Base-by-base conservation (phyloP, 1,284 basidiomycete genomes). In the Ustilago cynodontis region DNA sequence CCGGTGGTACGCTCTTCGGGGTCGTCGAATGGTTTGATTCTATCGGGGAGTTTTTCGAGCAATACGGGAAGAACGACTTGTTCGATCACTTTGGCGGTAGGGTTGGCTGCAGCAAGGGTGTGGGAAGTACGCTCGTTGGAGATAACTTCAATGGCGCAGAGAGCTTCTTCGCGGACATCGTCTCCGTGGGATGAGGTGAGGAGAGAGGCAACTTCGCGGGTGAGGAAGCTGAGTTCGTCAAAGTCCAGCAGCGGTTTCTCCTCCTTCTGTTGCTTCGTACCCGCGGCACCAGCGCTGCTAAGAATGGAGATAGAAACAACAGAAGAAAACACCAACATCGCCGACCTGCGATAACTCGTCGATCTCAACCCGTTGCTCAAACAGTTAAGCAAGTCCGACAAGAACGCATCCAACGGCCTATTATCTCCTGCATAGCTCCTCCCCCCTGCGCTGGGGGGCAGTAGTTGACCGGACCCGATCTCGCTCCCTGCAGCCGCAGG, bases 181-280 rank as follows among this genome's bases (percentile, higher is more conserved):
- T 90, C 89, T 28, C 88, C 87, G 45, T 89, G 88, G 24, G 88
- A 88, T 39, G 89, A 87, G 35, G 94, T 86, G 11, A 94, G 87
- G 54, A 89, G 73, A 39, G 93, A 91, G 79, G 93, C 91, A 33
- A 93, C 88, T 60, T 90, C 91, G 65, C 92, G 91, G 1, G 95
- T 92, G 49, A 94, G 87, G 82, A 92, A 94, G 13, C 91, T 90
- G 3, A 94, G 86, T 84, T 98, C 95, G 31, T 91, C 89, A 55
- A 91, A 88, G 0, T 89, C 88, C 31, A 95, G 87, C 50, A 95
- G 89, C 0, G 87, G 60, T 24, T 67, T 64, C 28, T 13, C 49
- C 1, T 41, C 4, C 24, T 59, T 77, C 4, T 16, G 1, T 11
- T n/a, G n/a, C 41, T 43, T 43, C 41, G 59, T 1, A 3, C 29